Evolutionary conservation across 305 asterid species (phyloP), one percentile per base, ranked within the genome.

Genomic region (Stenogyne calaminthoides): DNA sequence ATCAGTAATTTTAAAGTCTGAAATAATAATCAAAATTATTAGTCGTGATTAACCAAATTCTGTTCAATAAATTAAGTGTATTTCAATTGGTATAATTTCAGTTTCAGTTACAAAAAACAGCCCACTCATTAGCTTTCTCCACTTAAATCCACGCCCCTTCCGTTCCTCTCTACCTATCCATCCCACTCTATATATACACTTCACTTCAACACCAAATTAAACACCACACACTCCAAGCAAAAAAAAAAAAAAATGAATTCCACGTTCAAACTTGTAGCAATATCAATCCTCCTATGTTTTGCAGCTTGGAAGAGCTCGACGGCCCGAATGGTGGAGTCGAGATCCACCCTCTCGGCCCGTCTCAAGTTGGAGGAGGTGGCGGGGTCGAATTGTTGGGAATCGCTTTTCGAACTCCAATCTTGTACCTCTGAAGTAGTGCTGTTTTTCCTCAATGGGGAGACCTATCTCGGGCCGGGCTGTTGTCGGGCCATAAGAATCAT

Each of bases 381-480:
- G 62, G 86, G 82, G 0, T 67, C 88, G 0, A 62, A 65, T 2
- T 89, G 92, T 49, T 88, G 85, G 95, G 92, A 83, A 4, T 83
- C 96, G 10, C 58, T 91, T 40, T 74, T 81, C 6, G 71, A 88
- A 70, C 88, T 89, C 11, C 88, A 84, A 44, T 84, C 94, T 0
- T 88, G 98, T 76, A 87, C 87, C 0, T 76, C 86, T 0, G 91
- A 89, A 57, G 85, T 89, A 2, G 70, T 89, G 16, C 73, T 91
- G 8, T 89, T 89, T 67, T 91, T 91, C 27, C 76, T 88, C 71
- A 88, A 90, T 27, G 93, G 96, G 0, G 93, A 89, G 78, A 82
- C 95, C 1, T 84, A 87, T 58, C 88, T 89, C 10, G 93, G 93
- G 12, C 80, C 80, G 11, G 67, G 83, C 51, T 91, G 95, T 27